Percentiles rank a stretch among this genome's conserved stretches.
Evolutionary conservation across 805 yeast species (phyloP).

Genomic region (Starmera dryadoides): DNA sequence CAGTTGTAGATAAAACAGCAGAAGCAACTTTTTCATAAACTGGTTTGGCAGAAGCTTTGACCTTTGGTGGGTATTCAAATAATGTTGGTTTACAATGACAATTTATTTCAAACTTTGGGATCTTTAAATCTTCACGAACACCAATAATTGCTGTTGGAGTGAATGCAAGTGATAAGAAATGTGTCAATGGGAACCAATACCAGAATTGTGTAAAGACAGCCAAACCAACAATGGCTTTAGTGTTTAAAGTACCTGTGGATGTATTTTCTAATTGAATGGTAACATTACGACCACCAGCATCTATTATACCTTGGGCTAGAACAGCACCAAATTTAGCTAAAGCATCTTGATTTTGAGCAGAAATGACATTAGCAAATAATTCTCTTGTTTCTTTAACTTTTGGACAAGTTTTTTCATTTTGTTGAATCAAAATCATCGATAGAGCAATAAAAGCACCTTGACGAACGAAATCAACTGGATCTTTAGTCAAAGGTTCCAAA

Average conservation of each 20-base stretch:
- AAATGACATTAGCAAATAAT: conserved; percentile 64
- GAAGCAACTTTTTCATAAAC: conserved; percentile 86
- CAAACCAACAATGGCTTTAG: conserved; percentile 87
- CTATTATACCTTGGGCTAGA: conserved; percentile 92
- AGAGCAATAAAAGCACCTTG: conserved; percentile 95
- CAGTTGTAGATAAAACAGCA: conserved; percentile 92
- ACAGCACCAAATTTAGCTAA: conserved; percentile 98
- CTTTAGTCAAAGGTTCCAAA: conserved; percentile 86
- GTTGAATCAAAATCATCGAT: conserved; percentile 84
- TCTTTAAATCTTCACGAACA: conserved; percentile 74
- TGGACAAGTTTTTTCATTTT: conserved; percentile 76
- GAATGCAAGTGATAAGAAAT: conserved; percentile 85
- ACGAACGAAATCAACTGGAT: conserved; percentile 93
- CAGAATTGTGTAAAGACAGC: conserved; percentile 88
- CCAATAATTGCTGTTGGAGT: conserved; percentile 90
- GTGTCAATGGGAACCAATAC: conserved; percentile 98
- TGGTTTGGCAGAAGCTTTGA: conserved; percentile 70
- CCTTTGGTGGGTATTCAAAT: conserved; percentile 86
- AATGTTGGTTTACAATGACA: conserved; percentile 75
- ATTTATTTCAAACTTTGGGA: conserved; percentile 75
- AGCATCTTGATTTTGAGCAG: conserved; percentile 91
- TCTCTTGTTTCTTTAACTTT: conserved; percentile 74
- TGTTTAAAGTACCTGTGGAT: conserved; percentile 85
- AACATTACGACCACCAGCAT: conserved; percentile 98
- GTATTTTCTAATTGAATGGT: conserved; percentile 84